Conservation (phyloP, 352 stramenopile species). For the Plasmopara viticola region DNA sequence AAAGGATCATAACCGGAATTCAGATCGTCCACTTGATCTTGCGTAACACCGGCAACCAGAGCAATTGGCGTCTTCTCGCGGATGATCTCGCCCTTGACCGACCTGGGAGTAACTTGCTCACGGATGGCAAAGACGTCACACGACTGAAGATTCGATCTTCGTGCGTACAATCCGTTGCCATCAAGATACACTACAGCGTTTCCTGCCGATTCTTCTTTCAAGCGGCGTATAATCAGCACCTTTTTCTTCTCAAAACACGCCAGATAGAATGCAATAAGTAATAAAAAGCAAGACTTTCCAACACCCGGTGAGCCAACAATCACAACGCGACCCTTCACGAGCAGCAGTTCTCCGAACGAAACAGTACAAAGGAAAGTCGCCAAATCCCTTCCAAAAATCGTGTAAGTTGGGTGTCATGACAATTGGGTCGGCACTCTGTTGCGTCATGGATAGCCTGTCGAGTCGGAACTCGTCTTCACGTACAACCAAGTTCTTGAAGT, state of each 20-base stretch:
- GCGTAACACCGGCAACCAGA: background rate
- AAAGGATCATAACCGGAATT: background rate
- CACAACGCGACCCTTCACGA: conserved; percentile 1
- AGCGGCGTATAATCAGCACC: conserved; percentile 1
- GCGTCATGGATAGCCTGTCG: too few species aligned
- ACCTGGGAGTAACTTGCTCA: too few species aligned
- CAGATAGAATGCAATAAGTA: background rate
- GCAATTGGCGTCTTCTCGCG: background rate
- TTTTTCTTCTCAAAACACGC: background rate
- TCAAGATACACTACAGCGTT: conserved; percentile 1
- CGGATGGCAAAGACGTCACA: background rate
- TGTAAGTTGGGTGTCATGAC: too few species aligned
- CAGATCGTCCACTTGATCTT: background rate
- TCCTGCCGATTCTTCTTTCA: background rate
- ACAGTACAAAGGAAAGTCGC: too few species aligned
- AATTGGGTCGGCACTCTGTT: too few species aligned
- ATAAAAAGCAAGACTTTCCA: background rate
- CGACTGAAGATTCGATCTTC: background rate
- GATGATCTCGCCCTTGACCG: too few species aligned
- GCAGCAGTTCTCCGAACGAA: background rate
- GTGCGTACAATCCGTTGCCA: background rate
- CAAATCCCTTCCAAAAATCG: too few species aligned
- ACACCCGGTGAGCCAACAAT: background rate
- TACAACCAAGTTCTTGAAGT: too few species aligned
- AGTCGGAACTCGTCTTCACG: too few species aligned